These are phyloP conservation scores for Kodamaea plutei DNA, from an alignment of 1,139 yeast species.

Conservation along the genomic window DNA sequence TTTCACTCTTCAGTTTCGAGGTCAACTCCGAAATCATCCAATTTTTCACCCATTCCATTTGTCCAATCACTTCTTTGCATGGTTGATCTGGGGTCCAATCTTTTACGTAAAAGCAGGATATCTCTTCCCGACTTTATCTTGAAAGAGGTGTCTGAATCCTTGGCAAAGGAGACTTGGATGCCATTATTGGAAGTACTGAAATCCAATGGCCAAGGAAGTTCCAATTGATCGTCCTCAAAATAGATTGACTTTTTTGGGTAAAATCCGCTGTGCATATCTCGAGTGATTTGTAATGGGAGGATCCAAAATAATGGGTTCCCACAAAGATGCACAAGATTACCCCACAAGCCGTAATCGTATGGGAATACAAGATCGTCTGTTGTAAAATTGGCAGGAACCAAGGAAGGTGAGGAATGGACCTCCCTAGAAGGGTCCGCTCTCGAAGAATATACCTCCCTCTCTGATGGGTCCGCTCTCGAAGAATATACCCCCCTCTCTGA, in stretches of 20 bases:
- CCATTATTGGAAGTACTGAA: slow-evolving; percentile 42
- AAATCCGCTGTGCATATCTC: slow-evolving; percentile 32
- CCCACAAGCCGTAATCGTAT: slow-evolving; percentile 64
- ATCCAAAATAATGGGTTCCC: slow-evolving; percentile 67
- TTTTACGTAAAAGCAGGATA: slow-evolving; percentile 13
- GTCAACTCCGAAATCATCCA: slow-evolving; percentile 88
- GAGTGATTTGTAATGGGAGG: slow-evolving; percentile 48
- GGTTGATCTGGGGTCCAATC: slow-evolving; percentile 20
- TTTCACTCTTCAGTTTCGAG: slow-evolving; percentile 63
- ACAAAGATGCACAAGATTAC: slow-evolving; percentile 46
- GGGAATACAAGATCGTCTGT: slow-evolving; percentile 71
- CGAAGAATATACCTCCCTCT: background rate
- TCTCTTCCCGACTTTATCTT: slow-evolving; percentile 12
- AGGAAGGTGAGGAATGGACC: background rate
- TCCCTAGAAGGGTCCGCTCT: slow-evolving; percentile 11
- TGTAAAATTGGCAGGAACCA: slow-evolving; percentile 32
- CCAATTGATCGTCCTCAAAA: slow-evolving; percentile 54
- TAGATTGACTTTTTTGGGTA: slow-evolving; percentile 51
- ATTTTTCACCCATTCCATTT: slow-evolving; percentile 75
- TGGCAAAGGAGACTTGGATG: slow-evolving; percentile 14
- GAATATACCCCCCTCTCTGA: slow-evolving; percentile 4
- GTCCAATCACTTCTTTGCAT: slow-evolving; percentile 54
- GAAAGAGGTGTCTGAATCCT: slow-evolving; percentile 17
- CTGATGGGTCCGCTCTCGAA: background rate
- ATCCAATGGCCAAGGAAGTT: slow-evolving; percentile 88